A percentile compares a stretch with the other conserved stretches of the same genome.
These are phyloP conservation scores for Taphrina flavorubra DNA, from an alignment of 1,139 yeast species.

Conservation along the genomic window DNA sequence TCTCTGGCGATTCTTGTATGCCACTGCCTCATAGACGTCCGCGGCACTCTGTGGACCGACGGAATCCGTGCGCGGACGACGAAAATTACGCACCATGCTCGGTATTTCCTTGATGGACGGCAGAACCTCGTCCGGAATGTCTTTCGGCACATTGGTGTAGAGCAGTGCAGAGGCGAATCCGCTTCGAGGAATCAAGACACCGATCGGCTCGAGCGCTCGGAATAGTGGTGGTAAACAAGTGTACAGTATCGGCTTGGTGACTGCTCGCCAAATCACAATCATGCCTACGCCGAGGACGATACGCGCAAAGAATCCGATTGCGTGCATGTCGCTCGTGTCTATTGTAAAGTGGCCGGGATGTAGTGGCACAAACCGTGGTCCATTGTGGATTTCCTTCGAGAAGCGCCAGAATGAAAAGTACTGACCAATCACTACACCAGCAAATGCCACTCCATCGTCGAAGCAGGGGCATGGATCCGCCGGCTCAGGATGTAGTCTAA, in stretches of 20 bases:
- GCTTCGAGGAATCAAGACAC: conserved; percentile 54
- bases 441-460: conserved; percentile 91
- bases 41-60: conserved; percentile 58
- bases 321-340: conserved; percentile 16
- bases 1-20: conserved; percentile 47
- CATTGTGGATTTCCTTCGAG: conserved; percentile 19
- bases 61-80: conserved; percentile 52
- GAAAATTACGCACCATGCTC: conserved; percentile 49
- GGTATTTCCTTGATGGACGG: conserved; percentile 51
- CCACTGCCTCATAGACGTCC: conserved; percentile 54
- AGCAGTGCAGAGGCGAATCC: conserved; percentile 53
- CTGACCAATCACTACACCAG: conserved; percentile 84
- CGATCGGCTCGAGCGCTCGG: conserved; percentile 51
- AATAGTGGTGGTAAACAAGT: conserved; percentile 55
- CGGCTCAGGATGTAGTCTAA: conserved; percentile 80
- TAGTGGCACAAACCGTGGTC: conserved; percentile 1
- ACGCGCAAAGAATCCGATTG: conserved; percentile 10
- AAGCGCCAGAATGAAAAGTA: conserved; percentile 38
- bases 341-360: conserved; percentile 35
- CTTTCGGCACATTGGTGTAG: conserved; percentile 52
- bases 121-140: conserved; percentile 51
- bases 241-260: conserved; percentile 68
- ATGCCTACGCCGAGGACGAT: conserved; percentile 60
- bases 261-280: conserved; percentile 72
- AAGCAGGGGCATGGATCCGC: conserved; percentile 95